Evolutionary conservation across 2,329 filamentous ascomycete genomes (phyloP), one percentile per base, ranked within the genome.

Genomic region (Chaetoscypha palmicola): DNA sequence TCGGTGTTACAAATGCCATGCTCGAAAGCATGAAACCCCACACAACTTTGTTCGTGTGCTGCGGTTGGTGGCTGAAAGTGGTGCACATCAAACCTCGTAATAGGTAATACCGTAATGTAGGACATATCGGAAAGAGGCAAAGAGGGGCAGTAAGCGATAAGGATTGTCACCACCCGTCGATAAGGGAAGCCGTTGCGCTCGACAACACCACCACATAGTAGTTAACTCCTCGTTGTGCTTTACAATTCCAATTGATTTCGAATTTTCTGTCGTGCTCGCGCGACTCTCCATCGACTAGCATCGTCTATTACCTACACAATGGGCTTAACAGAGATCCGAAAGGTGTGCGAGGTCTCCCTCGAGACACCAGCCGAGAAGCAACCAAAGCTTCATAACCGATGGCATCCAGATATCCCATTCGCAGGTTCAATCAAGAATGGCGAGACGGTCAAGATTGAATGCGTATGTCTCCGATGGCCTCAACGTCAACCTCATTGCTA

Each of bases 391-490:
- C 86, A 91, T 66, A 96, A 96, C 59, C 75, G 89, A 63, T 95
- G 89, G 90, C 90, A 96, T 60, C 90, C 90, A 26, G 89, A 94
- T 53, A 83, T 94, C 40, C 90, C 90, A 0, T 78, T 75, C 44
- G 74, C 73, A 39, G 84, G 73, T 23, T 79, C 74, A 1, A 88
- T 96, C 58, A 81, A 84, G 56, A 81, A 90, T 58, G 83, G 82
- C 22, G 90, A 95, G 66, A 86, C 86, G 0, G 89, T 95, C 53
- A 94, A 94, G 66, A 94, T 95, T 53, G 87, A 95, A 70, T 95
- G 90, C 58, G 71, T 60, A 53, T 19, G 56, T 55, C 11, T 68
- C 66, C 0, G 61, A 59, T 2, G 8, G 9, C 35, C n/a, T 39
- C 40, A 5, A 38, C 46, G 36, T 32, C 43, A 1, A 35, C 19